A percentile compares a stretch with the other conserved stretches of the same genome.
Conservation (phyloP, 2,329 filamentous ascomycete genomes). For the Daldinia sp. region DNA sequence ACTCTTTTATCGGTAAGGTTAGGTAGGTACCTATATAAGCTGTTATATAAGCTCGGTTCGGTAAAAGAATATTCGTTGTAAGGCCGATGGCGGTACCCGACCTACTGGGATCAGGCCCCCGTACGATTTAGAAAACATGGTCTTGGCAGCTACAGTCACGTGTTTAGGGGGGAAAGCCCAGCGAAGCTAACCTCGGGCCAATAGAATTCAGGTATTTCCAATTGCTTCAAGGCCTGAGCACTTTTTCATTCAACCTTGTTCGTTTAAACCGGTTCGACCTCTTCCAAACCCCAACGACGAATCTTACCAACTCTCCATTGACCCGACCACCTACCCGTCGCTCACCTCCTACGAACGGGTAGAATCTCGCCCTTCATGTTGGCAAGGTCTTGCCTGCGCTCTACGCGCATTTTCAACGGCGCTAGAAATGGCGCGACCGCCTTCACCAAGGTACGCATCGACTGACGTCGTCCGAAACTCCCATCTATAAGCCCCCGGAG, state of each 20-base stretch:
- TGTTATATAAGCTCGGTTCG: slow-evolving; percentile 4
- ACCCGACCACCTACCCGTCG: slow-evolving; percentile 48
- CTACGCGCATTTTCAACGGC: slow-evolving; percentile 85
- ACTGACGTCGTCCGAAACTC: slow-evolving; percentile 17
- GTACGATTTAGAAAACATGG: slow-evolving; percentile 10
- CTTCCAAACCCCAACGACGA: slow-evolving; percentile 42
- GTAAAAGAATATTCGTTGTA: background rate
- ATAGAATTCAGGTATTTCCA: slow-evolving; percentile 49
- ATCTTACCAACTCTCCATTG: slow-evolving; percentile 35
- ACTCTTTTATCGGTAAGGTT: background rate
- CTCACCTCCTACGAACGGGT: slow-evolving; percentile 53
- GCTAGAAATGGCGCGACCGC: slow-evolving; percentile 79
- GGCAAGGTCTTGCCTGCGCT: slow-evolving; percentile 90
- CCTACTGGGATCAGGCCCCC: background rate
- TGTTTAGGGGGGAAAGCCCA: slow-evolving; percentile 15
- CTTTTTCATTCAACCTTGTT: slow-evolving; percentile 49
- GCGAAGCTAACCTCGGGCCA: slow-evolving; percentile 41
- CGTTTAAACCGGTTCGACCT: slow-evolving; percentile 44
- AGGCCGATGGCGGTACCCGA: slow-evolving; percentile 4
- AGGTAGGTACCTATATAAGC: no score
- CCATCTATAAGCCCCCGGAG: slow-evolving; percentile 14
- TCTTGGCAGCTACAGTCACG: slow-evolving; percentile 26
- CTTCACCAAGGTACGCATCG: slow-evolving; percentile 77
- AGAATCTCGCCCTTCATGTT: slow-evolving; percentile 79
- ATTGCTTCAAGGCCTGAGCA: slow-evolving; percentile 52